Percentiles rank a stretch among this genome's conserved stretches.
Evolutionary conservation across 495 filamentous ascomycete species (phyloP).

Genomic region (Penicillium atrosanguineum): DNA sequence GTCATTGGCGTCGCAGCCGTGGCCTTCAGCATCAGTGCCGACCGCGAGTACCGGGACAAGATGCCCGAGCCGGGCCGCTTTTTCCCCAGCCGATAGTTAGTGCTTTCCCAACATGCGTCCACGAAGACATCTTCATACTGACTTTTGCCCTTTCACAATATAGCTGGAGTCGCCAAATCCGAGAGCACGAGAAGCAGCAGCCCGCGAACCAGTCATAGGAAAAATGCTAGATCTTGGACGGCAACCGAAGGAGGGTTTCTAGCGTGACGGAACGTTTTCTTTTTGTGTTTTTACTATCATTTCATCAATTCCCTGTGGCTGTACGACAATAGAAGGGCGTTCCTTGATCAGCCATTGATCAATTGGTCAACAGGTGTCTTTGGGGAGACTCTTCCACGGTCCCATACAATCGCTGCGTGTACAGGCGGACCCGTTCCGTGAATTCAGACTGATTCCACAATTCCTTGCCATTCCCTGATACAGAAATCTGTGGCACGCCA

Average conservation of each 20-base stretch:
- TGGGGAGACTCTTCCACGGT: slow-evolving; percentile 46
- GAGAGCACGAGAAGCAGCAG: slow-evolving; percentile 72
- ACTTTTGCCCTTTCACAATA: slow-evolving; percentile 9
- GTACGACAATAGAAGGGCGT: slow-evolving; percentile 49
- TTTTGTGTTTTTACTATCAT: slow-evolving; percentile 36
- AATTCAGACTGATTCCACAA: slow-evolving; percentile 73
- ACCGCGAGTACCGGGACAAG: slow-evolving; percentile 71
- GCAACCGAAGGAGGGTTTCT: slow-evolving; percentile 21
- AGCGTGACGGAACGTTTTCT: slow-evolving; percentile 32
- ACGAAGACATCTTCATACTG: slow-evolving; percentile 12
- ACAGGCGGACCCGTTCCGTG: slow-evolving; percentile 51
- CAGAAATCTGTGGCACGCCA: slow-evolving; percentile 66
- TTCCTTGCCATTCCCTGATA: slow-evolving; percentile 55
- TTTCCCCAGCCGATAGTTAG: slow-evolving; percentile 94
- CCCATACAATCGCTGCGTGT: slow-evolving; percentile 48
- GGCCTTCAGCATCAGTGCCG: slow-evolving; percentile 77
- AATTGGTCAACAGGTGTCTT: slow-evolving; percentile 45
- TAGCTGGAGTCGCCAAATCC: slow-evolving; percentile 92
- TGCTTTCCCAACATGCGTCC: slow-evolving; percentile 22
- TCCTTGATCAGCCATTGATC: slow-evolving; percentile 37
- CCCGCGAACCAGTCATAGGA: slow-evolving; percentile 54
- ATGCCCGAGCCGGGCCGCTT: slow-evolving; percentile 88
- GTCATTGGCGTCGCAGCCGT: slow-evolving; percentile 72
- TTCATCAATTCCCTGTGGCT: slow-evolving; percentile 34
- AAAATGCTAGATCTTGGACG: slow-evolving; percentile 12